Conservation (phyloP, 768 basidiomycete species). For the Coprinopsis marcescibilis region DNA sequence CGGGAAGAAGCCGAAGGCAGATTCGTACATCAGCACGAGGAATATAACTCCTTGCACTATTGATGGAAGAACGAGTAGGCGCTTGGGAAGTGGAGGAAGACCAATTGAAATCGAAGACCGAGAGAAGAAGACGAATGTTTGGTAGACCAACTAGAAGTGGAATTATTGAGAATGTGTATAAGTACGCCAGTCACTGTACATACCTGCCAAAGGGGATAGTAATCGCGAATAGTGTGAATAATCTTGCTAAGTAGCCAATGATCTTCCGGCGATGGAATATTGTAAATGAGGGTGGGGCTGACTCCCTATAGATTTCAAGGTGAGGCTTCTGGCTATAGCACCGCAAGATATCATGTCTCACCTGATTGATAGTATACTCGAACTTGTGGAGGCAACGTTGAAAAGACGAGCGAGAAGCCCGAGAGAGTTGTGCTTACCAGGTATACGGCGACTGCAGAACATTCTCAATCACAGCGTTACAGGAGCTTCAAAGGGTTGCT, state of each 20-base stretch:
- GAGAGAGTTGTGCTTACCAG: slow-evolving; percentile 28
- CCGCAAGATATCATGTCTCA: slow-evolving; percentile 15
- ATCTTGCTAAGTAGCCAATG: slow-evolving; percentile 66
- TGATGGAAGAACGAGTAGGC: slow-evolving; percentile 69
- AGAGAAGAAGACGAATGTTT: slow-evolving; percentile 89
- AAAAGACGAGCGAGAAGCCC: neutral
- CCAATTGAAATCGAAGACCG: slow-evolving; percentile 87
- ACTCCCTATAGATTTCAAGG: slow-evolving; percentile 54
- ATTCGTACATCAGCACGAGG: slow-evolving; percentile 55
- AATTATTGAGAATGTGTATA: too few species aligned
- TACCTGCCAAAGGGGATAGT: slow-evolving; percentile 95
- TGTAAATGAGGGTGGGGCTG: slow-evolving; percentile 84
- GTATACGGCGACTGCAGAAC: slow-evolving; percentile 34
- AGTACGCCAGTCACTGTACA: too few species aligned
- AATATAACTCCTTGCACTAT: slow-evolving; percentile 68
- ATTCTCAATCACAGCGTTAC: neutral
- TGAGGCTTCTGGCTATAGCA: neutral
- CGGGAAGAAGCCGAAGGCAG: slow-evolving; percentile 61
- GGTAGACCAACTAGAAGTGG: slow-evolving; percentile 77
- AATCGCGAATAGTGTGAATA: slow-evolving; percentile 82
- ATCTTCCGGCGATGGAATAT: slow-evolving; percentile 59
- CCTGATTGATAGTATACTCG: slow-evolving; percentile 91
- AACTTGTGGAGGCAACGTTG: slow-evolving; percentile 40
- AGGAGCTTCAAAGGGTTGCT: slow-evolving; percentile 22
- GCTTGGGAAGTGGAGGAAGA: slow-evolving; percentile 68